phyloP scores from a whole-genome alignment of 192 early-diverging fungal species.

The Rhizophagus sp. region DNA sequence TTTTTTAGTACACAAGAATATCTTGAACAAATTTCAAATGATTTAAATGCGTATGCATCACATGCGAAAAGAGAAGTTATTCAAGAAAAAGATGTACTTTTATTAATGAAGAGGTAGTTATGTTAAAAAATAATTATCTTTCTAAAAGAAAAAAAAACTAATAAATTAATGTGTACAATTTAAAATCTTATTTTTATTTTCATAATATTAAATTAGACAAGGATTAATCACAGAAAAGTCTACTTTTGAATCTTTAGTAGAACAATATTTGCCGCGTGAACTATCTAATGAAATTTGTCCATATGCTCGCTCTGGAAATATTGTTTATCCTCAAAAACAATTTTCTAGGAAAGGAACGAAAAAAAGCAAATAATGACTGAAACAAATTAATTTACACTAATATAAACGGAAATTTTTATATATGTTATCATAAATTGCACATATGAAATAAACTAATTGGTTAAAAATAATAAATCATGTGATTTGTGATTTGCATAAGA shows the following conservation, averaged over 20 bases:
- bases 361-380: not conserved
- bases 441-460: no score
- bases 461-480: no score
- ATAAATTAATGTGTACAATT: not conserved
- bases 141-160: not conserved
- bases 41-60: constrained; percentile 18
- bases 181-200: not conserved
- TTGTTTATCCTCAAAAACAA: constrained; percentile 13
- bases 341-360: not conserved
- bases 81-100: constrained; percentile 30
- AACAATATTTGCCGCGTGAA: constrained; percentile 32
- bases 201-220: constrained; percentile 22
- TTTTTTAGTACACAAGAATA: constrained; percentile 30
- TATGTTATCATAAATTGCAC: no score
- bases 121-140: no score
- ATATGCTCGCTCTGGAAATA: constrained; percentile 26
- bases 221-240: constrained; percentile 24
- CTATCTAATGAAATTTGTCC: constrained; percentile 31
- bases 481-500: no score
- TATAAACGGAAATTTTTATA: no score
- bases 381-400: no score
- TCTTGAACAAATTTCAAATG: constrained; percentile 33
- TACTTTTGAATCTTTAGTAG: constrained; percentile 30
- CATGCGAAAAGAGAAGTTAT: constrained; percentile 27
- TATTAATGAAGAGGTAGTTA: constrained; percentile 35